These are phyloP conservation scores for Endocalyx cinctus DNA, from an alignment of 2,329 filamentous ascomycete species.

Conservation along the genomic window DNA sequence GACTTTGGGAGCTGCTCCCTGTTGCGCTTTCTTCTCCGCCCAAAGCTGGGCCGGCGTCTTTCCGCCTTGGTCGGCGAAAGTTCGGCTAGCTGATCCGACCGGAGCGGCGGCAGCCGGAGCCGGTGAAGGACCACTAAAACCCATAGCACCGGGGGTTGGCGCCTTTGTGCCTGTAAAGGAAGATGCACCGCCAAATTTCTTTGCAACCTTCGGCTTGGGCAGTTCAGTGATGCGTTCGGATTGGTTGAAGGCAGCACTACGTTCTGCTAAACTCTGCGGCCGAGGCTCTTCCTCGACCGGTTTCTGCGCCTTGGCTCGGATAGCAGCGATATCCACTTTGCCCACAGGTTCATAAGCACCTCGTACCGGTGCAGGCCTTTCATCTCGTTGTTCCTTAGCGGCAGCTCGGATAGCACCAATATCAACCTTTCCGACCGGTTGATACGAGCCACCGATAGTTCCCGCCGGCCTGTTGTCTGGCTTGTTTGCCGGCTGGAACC, in stretches of 20 bases:
- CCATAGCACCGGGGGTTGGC: conserved; percentile 67
- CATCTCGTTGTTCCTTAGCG: conserved; percentile 65
- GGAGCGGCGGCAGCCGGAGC: conserved; percentile 52
- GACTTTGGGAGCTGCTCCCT: conserved; percentile 54
- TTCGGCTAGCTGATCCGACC: conserved; percentile 78
- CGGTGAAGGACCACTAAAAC: conserved; percentile 57
- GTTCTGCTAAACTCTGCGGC: conserved; percentile 66
- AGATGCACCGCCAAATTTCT: conserved; percentile 72
- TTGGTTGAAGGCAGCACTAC: conserved; percentile 67
- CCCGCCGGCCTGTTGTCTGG: conserved; percentile 47
- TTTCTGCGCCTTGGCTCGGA: conserved; percentile 76
- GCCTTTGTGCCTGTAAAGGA: conserved; percentile 86
- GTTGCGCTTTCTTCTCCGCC: conserved; percentile 93
- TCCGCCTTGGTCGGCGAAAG: conserved; percentile 89
- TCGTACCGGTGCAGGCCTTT: conserved; percentile 80
- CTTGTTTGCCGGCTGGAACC: conserved; percentile 45
- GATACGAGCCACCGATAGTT: conserved; percentile 81
- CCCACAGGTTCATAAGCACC: conserved; percentile 92
- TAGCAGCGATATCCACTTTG: conserved; percentile 95
- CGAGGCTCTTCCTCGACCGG: conserved; percentile 38
- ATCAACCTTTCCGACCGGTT: conserved; percentile 95
- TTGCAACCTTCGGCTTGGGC: conserved; percentile 92
- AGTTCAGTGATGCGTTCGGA: conserved; percentile 80
- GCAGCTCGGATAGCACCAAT: conserved; percentile 83
- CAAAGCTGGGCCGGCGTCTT: conserved; percentile 96